Conservation (phyloP, 2,329 filamentous ascomycete species). For the Penicillium rolfsii region DNA sequence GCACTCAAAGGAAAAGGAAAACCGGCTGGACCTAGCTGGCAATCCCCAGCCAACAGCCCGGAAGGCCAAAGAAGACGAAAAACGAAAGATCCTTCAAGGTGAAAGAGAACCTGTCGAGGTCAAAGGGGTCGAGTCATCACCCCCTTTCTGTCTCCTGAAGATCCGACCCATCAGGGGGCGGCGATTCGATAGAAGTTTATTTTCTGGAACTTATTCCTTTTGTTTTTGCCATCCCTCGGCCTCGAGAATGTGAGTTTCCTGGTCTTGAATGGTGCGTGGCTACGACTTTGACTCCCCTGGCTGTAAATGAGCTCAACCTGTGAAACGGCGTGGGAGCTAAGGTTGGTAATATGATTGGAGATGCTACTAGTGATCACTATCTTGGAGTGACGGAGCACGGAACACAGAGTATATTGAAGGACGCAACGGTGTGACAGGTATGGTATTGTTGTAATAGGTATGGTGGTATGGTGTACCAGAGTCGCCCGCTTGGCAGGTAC, state of each 20-base stretch:
- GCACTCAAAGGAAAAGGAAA: too few relatives aligned
- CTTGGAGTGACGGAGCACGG: not conserved
- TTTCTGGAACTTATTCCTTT: not conserved
- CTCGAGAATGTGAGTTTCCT: slow-evolving; percentile 13
- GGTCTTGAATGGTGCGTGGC: slow-evolving; percentile 19
- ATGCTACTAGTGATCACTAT: not conserved
- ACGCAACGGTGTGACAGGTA: not conserved
- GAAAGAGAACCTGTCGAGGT: too few relatives aligned
- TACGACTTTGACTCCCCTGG: slow-evolving; percentile 13
- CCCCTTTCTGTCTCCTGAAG: slow-evolving; percentile 32
- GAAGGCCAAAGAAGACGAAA: too few relatives aligned
- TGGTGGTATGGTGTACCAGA: not conserved
- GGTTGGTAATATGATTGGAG: slow-evolving; percentile 1
- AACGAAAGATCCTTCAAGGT: too few relatives aligned
- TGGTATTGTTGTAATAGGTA: not conserved
- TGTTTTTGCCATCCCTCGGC: not conserved
- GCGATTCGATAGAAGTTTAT: not conserved
- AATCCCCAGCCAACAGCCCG: too few relatives aligned
- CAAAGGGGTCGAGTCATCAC: not conserved
- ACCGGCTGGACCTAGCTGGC: too few relatives aligned
- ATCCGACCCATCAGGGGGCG: slow-evolving; percentile 23
- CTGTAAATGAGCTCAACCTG: slow-evolving; percentile 15
- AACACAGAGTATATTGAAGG: slow-evolving; percentile 1
- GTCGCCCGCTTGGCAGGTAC: not conserved
- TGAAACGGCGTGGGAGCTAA: not conserved